phyloP scores from a whole-genome alignment of 306 rosid genomes.

The Medicago arabica region DNA sequence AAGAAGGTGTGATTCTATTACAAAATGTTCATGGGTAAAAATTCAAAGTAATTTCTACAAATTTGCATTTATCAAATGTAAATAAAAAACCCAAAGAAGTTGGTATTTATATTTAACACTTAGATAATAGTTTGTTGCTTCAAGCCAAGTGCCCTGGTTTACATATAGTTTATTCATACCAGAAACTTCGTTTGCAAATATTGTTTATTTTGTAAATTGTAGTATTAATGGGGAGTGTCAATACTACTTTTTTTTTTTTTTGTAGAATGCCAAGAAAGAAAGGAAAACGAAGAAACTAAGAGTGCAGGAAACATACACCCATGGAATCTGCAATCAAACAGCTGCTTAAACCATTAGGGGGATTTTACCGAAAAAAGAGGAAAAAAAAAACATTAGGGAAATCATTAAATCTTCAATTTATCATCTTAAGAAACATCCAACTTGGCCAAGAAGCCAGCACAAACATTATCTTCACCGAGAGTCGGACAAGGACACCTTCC shows the following conservation, averaged over 20 bases:
- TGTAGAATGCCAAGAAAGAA: neutral
- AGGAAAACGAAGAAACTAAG: neutral
- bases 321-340: neutral
- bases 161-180: neutral
- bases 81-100: neutral
- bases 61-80: neutral
- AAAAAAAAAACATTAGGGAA: neutral
- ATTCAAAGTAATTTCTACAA: conserved; percentile 15
- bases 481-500: neutral
- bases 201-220: neutral
- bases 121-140: neutral
- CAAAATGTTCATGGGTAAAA: conserved; percentile 6
- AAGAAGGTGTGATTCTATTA: conserved; percentile 11
- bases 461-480: neutral
- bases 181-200: neutral
- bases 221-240: neutral
- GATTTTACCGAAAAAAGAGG: too few species aligned
- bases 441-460: neutral
- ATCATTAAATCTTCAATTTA: neutral
- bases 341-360: neutral
- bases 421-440: neutral
- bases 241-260: neutral
- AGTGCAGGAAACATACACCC: neutral
- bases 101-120: neutral
- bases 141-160: neutral